These are phyloP conservation scores for Cryptosporidium sp. DNA, from an alignment of 169 alveolate species.

Conservation along the genomic window DNA sequence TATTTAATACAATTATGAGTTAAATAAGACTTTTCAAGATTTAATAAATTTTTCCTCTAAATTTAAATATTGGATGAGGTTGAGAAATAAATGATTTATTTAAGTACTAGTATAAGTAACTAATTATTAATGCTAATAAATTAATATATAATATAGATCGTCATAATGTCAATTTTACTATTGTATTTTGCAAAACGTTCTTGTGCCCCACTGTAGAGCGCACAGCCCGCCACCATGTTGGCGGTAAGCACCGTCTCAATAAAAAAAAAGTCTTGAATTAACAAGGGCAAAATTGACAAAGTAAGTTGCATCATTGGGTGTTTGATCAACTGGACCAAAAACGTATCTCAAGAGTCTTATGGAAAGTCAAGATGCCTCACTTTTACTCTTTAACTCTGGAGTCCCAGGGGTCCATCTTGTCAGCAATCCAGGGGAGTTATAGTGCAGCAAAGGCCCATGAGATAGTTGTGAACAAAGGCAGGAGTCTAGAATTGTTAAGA, in stretches of 20 bases:
- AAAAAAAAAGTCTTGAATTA: not conserved
- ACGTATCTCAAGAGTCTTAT: conserved; percentile 1
- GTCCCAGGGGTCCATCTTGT: conserved; percentile 95
- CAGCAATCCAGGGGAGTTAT: conserved; percentile 97
- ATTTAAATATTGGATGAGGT: not conserved
- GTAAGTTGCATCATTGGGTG: not conserved
- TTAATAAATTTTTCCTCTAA: too few relatives aligned
- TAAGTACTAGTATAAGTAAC: too few relatives aligned
- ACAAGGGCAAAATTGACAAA: conserved; percentile 16
- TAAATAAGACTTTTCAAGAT: too few relatives aligned
- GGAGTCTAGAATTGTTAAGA: conserved; percentile 92
- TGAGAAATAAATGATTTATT: not conserved
- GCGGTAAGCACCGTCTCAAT: conserved; percentile 63
- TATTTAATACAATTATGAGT: not conserved
- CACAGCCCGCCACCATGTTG: conserved; percentile 13
- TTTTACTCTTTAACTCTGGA: conserved; percentile 96
- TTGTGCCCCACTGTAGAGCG: conserved; percentile 2
- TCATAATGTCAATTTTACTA: conserved; percentile 18
- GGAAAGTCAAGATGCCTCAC: conserved; percentile 89
- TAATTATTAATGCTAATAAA: too few relatives aligned
- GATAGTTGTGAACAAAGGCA: conserved; percentile 95
- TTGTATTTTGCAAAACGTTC: too few relatives aligned
- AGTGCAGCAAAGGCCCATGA: conserved; percentile 97
- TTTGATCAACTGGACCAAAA: not conserved
- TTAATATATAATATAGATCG: too few relatives aligned